Evolutionary conservation across 2,329 filamentous ascomycete species (phyloP).

Genomic region (Pseudogymnoascus sp.): DNA sequence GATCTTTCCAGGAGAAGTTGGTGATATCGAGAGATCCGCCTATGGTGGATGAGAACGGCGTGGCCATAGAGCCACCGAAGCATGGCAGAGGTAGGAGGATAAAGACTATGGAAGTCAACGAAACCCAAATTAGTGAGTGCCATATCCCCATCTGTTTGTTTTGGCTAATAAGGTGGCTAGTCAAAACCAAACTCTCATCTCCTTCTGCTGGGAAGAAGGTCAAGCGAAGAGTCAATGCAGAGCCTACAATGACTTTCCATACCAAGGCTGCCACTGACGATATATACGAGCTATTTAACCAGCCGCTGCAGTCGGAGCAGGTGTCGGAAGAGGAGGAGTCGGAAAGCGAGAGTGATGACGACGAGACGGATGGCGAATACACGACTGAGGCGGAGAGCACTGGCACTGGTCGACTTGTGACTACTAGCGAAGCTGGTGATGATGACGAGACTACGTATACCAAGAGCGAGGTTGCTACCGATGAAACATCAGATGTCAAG

Average conservation of each 20-base stretch:
- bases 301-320: conserved; percentile 50
- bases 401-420: conserved; percentile 63
- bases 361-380: conserved; percentile 62
- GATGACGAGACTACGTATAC: conserved; percentile 37
- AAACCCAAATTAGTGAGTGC: conserved; percentile 80
- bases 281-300: conserved; percentile 95
- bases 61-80: conserved; percentile 36
- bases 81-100: conserved; percentile 55
- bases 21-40: conserved; percentile 29
- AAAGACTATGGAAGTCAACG: conserved; percentile 77
- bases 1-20: conserved; percentile 24
- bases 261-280: conserved; percentile 93
- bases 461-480: conserved; percentile 33
- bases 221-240: conserved; percentile 58
- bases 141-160: too few relatives aligned
- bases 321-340: conserved; percentile 30
- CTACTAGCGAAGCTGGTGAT: conserved; percentile 56
- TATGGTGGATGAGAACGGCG: conserved; percentile 53
- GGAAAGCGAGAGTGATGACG: conserved; percentile 49
- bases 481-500: conserved; percentile 48
- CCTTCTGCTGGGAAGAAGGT: conserved; percentile 77
- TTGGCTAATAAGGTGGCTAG: conserved; percentile 40
- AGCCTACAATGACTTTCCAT: conserved; percentile 98
- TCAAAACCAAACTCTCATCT: conserved; percentile 89
- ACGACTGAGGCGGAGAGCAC: conserved; percentile 82